Base-by-base conservation (phyloP, 2,329 filamentous ascomycete species). In the Dothiorella sarmentorum region DNA sequence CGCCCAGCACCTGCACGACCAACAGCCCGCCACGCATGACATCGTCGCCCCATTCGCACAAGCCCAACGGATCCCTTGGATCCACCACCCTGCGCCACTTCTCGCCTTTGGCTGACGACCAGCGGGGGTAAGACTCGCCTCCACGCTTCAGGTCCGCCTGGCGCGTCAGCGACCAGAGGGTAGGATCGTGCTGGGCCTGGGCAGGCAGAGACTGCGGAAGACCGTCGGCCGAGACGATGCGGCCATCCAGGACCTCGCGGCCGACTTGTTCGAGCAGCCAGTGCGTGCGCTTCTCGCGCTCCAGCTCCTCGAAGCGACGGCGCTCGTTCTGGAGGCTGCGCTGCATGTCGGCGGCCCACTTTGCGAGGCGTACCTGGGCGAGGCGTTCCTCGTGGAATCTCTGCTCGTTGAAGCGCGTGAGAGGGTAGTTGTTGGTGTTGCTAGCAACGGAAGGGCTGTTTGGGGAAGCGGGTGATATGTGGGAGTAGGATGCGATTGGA, bases 331-430 rank as follows among this genome's bases (percentile, higher is more conserved):
- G 82, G 1, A 94, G 77, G 66, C 87, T 90, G 58, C 85, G 83
- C 69, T 95, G 90, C 0, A 96, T 78, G 65, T 94, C 89, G 7
- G 85, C 82, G 0, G 91, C 90, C 91, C 91, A 96, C 67, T 88
- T 89, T 1, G 87, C 88, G 17, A 95, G 79, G 6, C 87, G 81
- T n/a, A 93, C 80, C 63, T 87, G 84, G 11, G 85, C 84, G 40
- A 86, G 73, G 6, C 77, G 78, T 64, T 87, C 84, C 66, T 87
- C 83, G 17, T 79, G 77, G 60, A 83, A 80, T 3, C 80, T 81
- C 67, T 85, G 78, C 63, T 84, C 83, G 37, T 81, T 76, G 56
- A 88, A 78, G 58, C 84, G 78, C 7, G 71, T 64, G 6, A 73
- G 61, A 2, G 70, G 71, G 60, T 76, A 75, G 27, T 71, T 68